Percentiles rank a stretch among this genome's conserved stretches.
Evolutionary conservation across 306 rosid species (phyloP).

Genomic region (Vigna trinervia): DNA sequence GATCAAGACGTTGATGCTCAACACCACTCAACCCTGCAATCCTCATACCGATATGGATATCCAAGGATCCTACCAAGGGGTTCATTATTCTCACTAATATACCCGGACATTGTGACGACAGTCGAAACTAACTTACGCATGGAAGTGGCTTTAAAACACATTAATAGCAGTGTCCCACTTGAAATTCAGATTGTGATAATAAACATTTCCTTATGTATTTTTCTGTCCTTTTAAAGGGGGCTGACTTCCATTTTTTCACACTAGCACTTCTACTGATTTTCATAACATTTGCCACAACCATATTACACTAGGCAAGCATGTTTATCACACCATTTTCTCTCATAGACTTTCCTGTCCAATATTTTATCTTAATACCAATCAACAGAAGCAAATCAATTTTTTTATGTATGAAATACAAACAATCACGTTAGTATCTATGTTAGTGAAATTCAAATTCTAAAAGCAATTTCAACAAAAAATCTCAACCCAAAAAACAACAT

Average conservation of each 20-base stretch:
- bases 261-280: neutral
- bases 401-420: neutral
- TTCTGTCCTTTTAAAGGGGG: slow-evolving; percentile 2
- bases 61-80: neutral
- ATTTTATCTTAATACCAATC: neutral
- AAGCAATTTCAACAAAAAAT: slow-evolving; percentile 6
- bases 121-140: neutral
- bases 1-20: no score
- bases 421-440: neutral
- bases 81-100: neutral
- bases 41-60: neutral
- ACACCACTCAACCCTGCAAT: neutral
- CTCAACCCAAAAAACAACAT: slow-evolving; percentile 9
- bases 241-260: neutral
- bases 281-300: neutral
- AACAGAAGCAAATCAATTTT: neutral
- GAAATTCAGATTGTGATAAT: neutral
- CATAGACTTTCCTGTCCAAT: neutral
- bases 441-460: slow-evolving; percentile 7
- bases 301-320: neutral
- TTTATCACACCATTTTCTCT: neutral
- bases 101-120: neutral
- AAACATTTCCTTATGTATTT: neutral
- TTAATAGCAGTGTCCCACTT: neutral
- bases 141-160: neutral